Evolutionary conservation across 1,139 yeast species (phyloP).

Genomic region (Pichia sp.): DNA sequence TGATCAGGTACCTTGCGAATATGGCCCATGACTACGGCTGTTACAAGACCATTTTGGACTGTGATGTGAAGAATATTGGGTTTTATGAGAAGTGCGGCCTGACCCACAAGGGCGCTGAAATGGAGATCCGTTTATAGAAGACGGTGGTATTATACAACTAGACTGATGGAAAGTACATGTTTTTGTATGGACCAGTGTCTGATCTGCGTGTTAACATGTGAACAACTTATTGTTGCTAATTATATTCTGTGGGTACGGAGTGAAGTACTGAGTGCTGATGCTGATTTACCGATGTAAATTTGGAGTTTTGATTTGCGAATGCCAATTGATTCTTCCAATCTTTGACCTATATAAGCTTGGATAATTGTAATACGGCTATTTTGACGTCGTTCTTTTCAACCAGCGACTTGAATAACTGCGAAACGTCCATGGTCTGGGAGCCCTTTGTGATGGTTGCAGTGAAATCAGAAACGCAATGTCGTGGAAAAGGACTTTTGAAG

Average conservation of each 20-base stretch:
- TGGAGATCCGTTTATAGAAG: slow-evolving; percentile 30
- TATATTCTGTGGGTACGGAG: too few relatives aligned
- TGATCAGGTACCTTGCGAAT: slow-evolving; percentile 55
- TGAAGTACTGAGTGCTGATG: too few relatives aligned
- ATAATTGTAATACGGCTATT: too few relatives aligned
- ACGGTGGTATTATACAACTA: background rate
- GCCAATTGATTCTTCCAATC: too few relatives aligned
- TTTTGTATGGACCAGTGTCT: too few relatives aligned
- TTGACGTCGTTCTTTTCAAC: slow-evolving; percentile 5
- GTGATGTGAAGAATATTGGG: slow-evolving; percentile 69
- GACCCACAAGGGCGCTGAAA: slow-evolving; percentile 61
- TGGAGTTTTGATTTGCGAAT: too few relatives aligned
- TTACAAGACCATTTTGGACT: slow-evolving; percentile 85
- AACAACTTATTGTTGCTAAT: too few relatives aligned
- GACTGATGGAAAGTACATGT: too few relatives aligned
- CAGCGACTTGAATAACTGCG: slow-evolving; percentile 3
- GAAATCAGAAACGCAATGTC: slow-evolving; percentile 6
- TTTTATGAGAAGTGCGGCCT: slow-evolving; percentile 88
- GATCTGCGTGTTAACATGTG: too few relatives aligned
- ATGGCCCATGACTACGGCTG: slow-evolving; percentile 59
- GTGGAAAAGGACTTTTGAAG: background rate
- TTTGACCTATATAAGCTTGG: too few relatives aligned
- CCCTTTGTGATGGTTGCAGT: background rate
- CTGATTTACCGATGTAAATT: too few relatives aligned
- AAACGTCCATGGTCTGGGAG: background rate